Percentiles rank a stretch among this genome's conserved stretches.
Conservation (phyloP, 129 eudicot species). For the Lactuca saligna region DNA sequence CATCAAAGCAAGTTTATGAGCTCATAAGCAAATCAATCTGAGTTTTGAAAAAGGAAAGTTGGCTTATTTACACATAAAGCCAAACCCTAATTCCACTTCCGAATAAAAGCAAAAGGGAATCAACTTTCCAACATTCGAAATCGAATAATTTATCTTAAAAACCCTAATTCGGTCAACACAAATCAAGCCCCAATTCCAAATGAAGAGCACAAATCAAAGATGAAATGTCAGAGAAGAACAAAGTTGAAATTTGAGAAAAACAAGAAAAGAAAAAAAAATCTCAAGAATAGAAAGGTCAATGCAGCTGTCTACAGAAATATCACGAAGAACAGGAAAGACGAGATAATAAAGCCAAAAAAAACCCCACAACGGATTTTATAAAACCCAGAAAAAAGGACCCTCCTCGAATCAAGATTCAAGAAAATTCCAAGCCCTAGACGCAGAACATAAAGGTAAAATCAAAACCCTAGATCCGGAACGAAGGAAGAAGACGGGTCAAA, state of each 20-base stretch:
- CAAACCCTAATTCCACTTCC: slow-evolving; percentile 33
- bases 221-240: slow-evolving; percentile 20
- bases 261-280: slow-evolving; percentile 10
- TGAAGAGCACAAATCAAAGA: slow-evolving; percentile 21
- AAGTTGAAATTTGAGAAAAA: slow-evolving; percentile 22
- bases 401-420: slow-evolving; percentile 17
- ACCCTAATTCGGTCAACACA: slow-evolving; percentile 24
- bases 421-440: slow-evolving; percentile 29
- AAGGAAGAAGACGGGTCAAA: slow-evolving; percentile 13
- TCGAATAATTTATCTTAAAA: slow-evolving; percentile 47
- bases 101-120: slow-evolving; percentile 51
- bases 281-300: slow-evolving; percentile 31
- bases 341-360: slow-evolving; percentile 23
- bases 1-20: slow-evolving; percentile 54
- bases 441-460: not conserved
- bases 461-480: slow-evolving; percentile 26
- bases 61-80: slow-evolving; percentile 49
- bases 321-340: slow-evolving; percentile 28
- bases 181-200: slow-evolving; percentile 13
- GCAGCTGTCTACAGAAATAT: slow-evolving; percentile 29
- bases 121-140: slow-evolving; percentile 52
- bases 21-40: slow-evolving; percentile 31
- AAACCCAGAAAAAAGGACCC: slow-evolving; percentile 19
- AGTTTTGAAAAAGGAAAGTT: slow-evolving; percentile 22
- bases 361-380: slow-evolving; percentile 16